Percentiles rank a stretch among this genome's conserved stretches.
phyloP scores from a whole-genome alignment of 2,329 filamentous ascomycete genomes.

The Penicillium frequentans region DNA sequence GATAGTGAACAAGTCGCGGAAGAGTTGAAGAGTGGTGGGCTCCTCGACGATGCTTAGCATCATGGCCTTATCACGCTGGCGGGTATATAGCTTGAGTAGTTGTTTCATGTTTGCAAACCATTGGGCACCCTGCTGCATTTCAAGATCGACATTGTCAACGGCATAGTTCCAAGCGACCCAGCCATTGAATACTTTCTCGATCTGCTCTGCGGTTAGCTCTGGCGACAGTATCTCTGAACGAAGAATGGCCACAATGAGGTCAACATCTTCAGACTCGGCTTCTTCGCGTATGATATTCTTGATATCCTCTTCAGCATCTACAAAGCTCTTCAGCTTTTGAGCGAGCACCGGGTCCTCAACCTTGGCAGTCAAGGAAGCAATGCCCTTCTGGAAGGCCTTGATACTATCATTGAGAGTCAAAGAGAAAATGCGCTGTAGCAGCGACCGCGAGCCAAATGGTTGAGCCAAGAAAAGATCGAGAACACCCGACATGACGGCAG shows the following conservation, averaged over 20 bases:
- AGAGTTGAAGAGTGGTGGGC: slow-evolving; percentile 92
- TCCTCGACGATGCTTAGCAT: slow-evolving; percentile 96
- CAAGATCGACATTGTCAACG: slow-evolving; percentile 82
- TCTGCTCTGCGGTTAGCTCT: slow-evolving; percentile 70
- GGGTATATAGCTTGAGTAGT: slow-evolving; percentile 84
- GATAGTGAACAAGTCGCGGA: slow-evolving; percentile 95
- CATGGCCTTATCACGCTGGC: slow-evolving; percentile 94
- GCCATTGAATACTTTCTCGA: slow-evolving; percentile 84
- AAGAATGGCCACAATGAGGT: slow-evolving; percentile 82
- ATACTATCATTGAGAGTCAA: slow-evolving; percentile 91
- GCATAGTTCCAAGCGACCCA: slow-evolving; percentile 96
- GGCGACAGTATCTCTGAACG: slow-evolving; percentile 75
- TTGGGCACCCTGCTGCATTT: slow-evolving; percentile 84
- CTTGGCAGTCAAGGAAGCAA: slow-evolving; percentile 73
- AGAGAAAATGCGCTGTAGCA: slow-evolving; percentile 93
- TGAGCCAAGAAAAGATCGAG: slow-evolving; percentile 95
- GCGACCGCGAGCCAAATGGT: slow-evolving; percentile 83
- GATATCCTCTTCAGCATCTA: slow-evolving; percentile 69
- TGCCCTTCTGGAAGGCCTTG: slow-evolving; percentile 77
- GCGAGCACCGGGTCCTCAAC: slow-evolving; percentile 79
- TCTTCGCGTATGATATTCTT: slow-evolving; percentile 75
- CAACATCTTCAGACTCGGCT: slow-evolving; percentile 70
- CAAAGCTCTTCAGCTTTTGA: slow-evolving; percentile 78
- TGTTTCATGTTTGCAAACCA: slow-evolving; percentile 95
- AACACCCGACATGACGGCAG: slow-evolving; percentile 93